Percentiles rank a stretch among this genome's conserved stretches.
Conservation (phyloP, 139 green algal genomes). For the Pleodorina starrii region DNA sequence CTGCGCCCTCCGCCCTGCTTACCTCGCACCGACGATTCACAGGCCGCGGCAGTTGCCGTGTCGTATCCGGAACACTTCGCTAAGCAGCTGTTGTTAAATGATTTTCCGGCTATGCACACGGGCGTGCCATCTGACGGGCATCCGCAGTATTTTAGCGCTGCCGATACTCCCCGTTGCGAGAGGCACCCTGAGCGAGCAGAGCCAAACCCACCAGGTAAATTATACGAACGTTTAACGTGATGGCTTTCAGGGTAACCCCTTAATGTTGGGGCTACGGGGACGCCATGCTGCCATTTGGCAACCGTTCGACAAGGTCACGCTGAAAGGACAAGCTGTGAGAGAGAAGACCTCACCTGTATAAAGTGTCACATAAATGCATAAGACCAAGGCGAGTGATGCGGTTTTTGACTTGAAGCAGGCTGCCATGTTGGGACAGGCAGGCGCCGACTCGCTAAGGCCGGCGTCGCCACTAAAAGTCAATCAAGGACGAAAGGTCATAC, state of each 20-base stretch:
- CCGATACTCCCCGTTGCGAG: neutral
- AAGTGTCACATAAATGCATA: neutral
- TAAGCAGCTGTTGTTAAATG: neutral
- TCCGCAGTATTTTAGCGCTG: neutral
- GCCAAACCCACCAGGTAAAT: neutral
- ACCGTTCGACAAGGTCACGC: neutral
- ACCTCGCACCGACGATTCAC: neutral
- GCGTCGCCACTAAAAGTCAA: neutral
- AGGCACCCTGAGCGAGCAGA: neutral
- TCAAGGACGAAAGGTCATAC: neutral
- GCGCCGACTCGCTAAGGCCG: neutral
- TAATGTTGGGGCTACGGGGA: neutral
- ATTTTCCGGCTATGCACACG: neutral
- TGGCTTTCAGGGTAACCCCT: neutral
- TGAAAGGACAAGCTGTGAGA: neutral
- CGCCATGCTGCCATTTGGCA: neutral
- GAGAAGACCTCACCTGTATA: neutral
- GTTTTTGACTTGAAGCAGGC: neutral
- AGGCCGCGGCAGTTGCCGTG: neutral
- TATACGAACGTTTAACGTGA: neutral
- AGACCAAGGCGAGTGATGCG: neutral
- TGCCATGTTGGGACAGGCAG: neutral
- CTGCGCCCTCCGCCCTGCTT: no score
- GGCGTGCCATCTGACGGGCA: neutral
- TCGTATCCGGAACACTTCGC: neutral